phyloP scores from a whole-genome alignment of 129 eudicot genomes.

The Daucus carota region DH1_v3.0 NC_030383.2:49257001-49257500 shows the following conservation, averaged over 20 bases:
- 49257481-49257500: conserved; percentile 5
- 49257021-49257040: conserved; percentile 64
- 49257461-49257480: not conserved
- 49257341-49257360: conserved; percentile 83
- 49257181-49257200: conserved; percentile 26
- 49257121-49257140: conserved; percentile 76
- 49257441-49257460: not conserved
- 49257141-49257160: conserved; percentile 74
- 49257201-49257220: not conserved
- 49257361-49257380: conserved; percentile 92
- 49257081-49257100: conserved; percentile 33
- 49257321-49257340: conserved; percentile 58
- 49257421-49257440: not conserved
- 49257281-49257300: conserved; percentile 86
- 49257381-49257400: conserved; percentile 52
- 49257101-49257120: conserved; percentile 54
- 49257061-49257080: conserved; percentile 34
- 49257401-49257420: not conserved
- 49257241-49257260: not conserved
- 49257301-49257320: conserved; percentile 58
- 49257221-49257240: not conserved
- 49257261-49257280: conserved; percentile 73
- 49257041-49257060: conserved; percentile 71
- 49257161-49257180: conserved; percentile 62
- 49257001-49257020: conserved; percentile 81